Conservation (phyloP, 768 basidiomycete genomes). For the Serendipita indica region DNA sequence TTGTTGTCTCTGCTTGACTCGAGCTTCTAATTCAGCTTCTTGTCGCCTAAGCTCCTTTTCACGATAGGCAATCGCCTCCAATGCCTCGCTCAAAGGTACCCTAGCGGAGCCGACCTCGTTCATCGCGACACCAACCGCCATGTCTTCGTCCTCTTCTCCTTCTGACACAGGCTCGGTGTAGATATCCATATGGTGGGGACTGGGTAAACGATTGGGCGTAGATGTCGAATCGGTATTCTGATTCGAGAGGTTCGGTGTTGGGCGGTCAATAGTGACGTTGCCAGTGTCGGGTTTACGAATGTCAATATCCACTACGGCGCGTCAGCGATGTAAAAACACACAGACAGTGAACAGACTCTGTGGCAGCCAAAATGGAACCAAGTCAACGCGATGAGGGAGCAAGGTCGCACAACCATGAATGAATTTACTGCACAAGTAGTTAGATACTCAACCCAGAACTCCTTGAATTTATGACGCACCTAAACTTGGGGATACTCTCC, state of each 20-base stretch:
- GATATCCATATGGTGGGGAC: slow-evolving; percentile 14
- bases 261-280: slow-evolving; percentile 60
- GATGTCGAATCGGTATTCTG: slow-evolving; percentile 28
- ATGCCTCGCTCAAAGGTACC: slow-evolving; percentile 54
- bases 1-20: slow-evolving; percentile 15
- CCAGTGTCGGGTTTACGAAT: slow-evolving; percentile 87
- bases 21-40: slow-evolving; percentile 20
- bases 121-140: slow-evolving; percentile 46
- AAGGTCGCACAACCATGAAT: slow-evolving; percentile 94
- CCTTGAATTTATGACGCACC: slow-evolving; percentile 28
- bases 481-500: slow-evolving; percentile 96
- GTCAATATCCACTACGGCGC: slow-evolving; percentile 67
- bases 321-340: background rate
- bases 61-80: slow-evolving; percentile 74
- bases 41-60: slow-evolving; percentile 56
- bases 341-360: slow-evolving; percentile 44
- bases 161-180: slow-evolving; percentile 91
- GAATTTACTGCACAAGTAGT: slow-evolving; percentile 48
- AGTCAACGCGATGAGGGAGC: slow-evolving; percentile 79
- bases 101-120: slow-evolving; percentile 77
- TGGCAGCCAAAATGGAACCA: slow-evolving; percentile 97
- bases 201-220: slow-evolving; percentile 22
- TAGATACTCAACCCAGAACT: background rate
- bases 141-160: slow-evolving; percentile 80
- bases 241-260: slow-evolving; percentile 34